Conservation (phyloP, 805 yeast species). For the Candida xiaguanensis region DNA sequence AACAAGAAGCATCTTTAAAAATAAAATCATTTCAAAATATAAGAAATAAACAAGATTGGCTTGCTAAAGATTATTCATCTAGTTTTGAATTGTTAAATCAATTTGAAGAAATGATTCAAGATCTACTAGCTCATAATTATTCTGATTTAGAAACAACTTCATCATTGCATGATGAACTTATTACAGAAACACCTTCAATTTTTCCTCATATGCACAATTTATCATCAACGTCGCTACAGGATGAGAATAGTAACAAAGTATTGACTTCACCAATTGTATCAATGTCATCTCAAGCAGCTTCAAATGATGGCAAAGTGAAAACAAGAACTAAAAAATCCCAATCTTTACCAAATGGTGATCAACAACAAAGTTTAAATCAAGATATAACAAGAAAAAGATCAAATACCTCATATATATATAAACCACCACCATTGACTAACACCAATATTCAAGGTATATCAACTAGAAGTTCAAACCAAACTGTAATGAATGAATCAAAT, state of each 20-base stretch:
- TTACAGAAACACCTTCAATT: background rate
- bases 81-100: conserved; percentile 23
- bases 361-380: conserved; percentile 8
- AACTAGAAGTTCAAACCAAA: background rate
- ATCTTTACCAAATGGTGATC: conserved; percentile 22
- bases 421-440: conserved; percentile 12
- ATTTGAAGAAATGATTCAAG: conserved; percentile 22
- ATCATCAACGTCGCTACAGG: background rate
- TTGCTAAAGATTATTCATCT: conserved; percentile 29
- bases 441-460: background rate
- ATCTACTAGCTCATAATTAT: conserved; percentile 13
- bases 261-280: conserved; percentile 31
- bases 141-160: conserved; percentile 8
- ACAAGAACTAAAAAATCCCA: conserved; percentile 26
- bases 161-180: background rate
- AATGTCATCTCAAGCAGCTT: conserved; percentile 14
- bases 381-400: conserved; percentile 17
- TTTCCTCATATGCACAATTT: background rate
- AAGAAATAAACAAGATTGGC: conserved; percentile 30
- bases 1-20: conserved; percentile 11
- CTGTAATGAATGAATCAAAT: background rate
- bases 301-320: background rate
- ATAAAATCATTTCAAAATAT: conserved; percentile 19
- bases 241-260: conserved; percentile 18
- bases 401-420: conserved; percentile 17